phyloP scores from a whole-genome alignment of 1,284 basidiomycete genomes.

The Ustilago curta region DNA sequence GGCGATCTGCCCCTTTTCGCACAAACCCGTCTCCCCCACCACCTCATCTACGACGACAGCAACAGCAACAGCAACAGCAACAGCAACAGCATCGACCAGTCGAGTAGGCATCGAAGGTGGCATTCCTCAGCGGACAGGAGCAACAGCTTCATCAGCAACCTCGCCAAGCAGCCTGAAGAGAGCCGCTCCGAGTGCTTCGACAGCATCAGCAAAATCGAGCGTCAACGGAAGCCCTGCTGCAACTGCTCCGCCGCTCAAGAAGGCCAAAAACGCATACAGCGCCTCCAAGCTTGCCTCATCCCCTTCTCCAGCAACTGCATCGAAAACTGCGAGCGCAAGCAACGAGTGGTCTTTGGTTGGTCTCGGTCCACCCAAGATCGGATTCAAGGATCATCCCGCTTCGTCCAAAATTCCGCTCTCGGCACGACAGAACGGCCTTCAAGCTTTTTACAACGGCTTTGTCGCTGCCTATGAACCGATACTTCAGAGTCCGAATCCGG shows the following conservation, averaged over 20 bases:
- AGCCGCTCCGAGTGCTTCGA: conserved; percentile 10
- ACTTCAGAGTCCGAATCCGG: conserved; percentile 31
- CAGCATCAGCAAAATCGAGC: conserved; percentile 1
- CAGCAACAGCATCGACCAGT: conserved; percentile 21
- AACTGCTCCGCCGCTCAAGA: conserved; percentile 34
- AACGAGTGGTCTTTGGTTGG: conserved; percentile 47
- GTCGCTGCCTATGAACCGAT: conserved; percentile 48
- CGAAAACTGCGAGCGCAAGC: conserved; percentile 8
- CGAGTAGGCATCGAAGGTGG: conserved; percentile 9
- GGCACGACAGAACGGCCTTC: conserved; percentile 48
- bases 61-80: conserved; percentile 4
- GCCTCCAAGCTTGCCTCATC: conserved; percentile 15
- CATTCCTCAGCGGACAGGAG: not conserved
- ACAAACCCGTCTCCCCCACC: conserved; percentile 19
- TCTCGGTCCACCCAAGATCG: conserved; percentile 40
- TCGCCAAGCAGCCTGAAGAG: conserved; percentile 12
- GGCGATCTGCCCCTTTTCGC: conserved; percentile 52
- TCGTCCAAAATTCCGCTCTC: conserved; percentile 49
- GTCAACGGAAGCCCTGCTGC: conserved; percentile 7
- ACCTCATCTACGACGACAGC: not conserved
- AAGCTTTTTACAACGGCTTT: conserved; percentile 50
- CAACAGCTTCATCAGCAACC: not conserved
- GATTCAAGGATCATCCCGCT: conserved; percentile 42
- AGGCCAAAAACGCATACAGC: conserved; percentile 48
- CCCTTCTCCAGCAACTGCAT: conserved; percentile 6